Percentiles rank a stretch among this genome's conserved stretches.
phyloP scores from a whole-genome alignment of 2,329 filamentous ascomycete genomes.

The Nothophaeocryptopus gaeumannii region DNA sequence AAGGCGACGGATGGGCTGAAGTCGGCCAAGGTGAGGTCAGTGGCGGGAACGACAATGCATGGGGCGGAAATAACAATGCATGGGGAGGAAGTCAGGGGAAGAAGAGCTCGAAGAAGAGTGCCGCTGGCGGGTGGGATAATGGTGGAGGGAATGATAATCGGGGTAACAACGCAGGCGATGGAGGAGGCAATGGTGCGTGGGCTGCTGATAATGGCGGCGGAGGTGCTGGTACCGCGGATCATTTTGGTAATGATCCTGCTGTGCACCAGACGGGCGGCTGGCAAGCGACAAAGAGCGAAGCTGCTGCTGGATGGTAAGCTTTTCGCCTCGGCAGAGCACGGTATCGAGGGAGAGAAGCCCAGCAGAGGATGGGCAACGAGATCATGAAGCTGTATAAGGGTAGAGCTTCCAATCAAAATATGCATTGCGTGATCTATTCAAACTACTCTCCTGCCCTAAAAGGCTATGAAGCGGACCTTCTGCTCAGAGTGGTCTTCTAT shows the following conservation, averaged over 20 bases:
- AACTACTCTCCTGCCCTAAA: no score
- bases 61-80: no score
- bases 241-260: conserved; percentile 10
- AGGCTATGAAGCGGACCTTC: no score
- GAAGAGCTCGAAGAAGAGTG: neutral
- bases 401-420: no score
- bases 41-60: neutral
- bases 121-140: neutral
- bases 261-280: conserved; percentile 8
- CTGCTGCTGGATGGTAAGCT: conserved; percentile 5
- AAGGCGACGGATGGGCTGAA: conserved; percentile 6
- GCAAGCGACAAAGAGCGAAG: neutral
- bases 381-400: no score
- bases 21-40: conserved; percentile 7
- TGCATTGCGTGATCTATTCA: no score
- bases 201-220: neutral
- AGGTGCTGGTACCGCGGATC: conserved; percentile 3
- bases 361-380: no score
- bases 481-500: no score
- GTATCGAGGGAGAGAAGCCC: no score
- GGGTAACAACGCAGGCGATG: neutral
- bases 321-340: no score
- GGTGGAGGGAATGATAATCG: neutral
- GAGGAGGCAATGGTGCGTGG: neutral
- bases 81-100: no score